Percentiles rank a stretch among this genome's conserved stretches.
Evolutionary conservation across 768 basidiomycete genomes (phyloP).

Genomic region (Boletus rubroflammeus): DNA sequence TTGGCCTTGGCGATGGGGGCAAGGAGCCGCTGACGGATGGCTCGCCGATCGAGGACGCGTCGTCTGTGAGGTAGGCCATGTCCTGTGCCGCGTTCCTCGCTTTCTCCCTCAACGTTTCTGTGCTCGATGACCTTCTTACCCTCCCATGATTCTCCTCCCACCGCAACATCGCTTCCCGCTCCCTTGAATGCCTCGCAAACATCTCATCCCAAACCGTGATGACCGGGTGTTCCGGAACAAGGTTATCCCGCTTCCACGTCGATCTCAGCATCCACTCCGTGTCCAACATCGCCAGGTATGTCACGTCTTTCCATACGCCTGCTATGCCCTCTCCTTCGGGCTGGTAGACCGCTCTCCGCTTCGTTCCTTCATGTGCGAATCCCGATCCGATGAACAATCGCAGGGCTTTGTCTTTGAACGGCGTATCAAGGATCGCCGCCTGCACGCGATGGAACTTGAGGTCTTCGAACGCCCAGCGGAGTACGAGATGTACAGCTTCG

Average conservation of each 20-base stretch:
- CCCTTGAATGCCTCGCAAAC: slow-evolving; percentile 51
- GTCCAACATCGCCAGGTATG: slow-evolving; percentile 56
- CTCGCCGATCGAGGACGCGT: slow-evolving; percentile 14
- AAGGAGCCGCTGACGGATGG: slow-evolving; percentile 16
- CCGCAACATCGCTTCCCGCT: slow-evolving; percentile 51
- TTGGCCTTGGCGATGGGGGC: slow-evolving; percentile 20
- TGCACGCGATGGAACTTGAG: slow-evolving; percentile 35
- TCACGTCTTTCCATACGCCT: slow-evolving; percentile 54
- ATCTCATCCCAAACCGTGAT: slow-evolving; percentile 60
- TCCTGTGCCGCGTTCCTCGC: slow-evolving; percentile 3
- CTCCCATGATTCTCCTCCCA: slow-evolving; percentile 43
- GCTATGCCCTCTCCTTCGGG: slow-evolving; percentile 35
- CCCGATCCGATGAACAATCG: slow-evolving; percentile 47
- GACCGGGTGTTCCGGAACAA: slow-evolving; percentile 23
- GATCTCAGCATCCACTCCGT: slow-evolving; percentile 52
- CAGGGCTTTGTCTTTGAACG: slow-evolving; percentile 41
- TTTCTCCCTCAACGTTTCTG: slow-evolving; percentile 39
- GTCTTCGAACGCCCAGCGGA: slow-evolving; percentile 44
- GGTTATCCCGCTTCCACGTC: slow-evolving; percentile 15
- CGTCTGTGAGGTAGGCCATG: slow-evolving; percentile 15
- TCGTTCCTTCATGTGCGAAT: slow-evolving; percentile 62
- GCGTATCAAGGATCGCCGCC: slow-evolving; percentile 43
- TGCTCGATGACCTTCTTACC: slow-evolving; percentile 36
- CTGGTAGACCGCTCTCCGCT: slow-evolving; percentile 51
- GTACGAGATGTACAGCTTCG: slow-evolving; percentile 42